Percentiles rank a stretch among this genome's conserved stretches.
Conservation (phyloP, 192 early-diverging fungal species). For the Entomortierella parvispora region DNA sequence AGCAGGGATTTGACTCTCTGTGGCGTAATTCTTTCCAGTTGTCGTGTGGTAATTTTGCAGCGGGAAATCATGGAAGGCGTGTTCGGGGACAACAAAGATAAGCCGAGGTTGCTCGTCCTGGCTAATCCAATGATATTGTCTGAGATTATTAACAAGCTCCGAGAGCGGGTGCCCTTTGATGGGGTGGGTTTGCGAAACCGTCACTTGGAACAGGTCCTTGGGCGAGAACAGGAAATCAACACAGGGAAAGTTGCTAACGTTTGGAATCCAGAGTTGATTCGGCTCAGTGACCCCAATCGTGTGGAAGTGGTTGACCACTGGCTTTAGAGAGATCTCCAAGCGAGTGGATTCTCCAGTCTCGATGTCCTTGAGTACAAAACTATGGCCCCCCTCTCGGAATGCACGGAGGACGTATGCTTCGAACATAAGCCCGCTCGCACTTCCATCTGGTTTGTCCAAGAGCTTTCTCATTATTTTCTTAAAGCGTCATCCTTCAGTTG, state of each 20-base stretch:
- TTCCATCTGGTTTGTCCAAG: not conserved
- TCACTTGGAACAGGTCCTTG: constrained; percentile 1
- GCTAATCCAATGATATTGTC: not conserved
- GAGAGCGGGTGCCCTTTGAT: not conserved
- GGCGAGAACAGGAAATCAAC: not conserved
- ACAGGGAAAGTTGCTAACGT: not conserved
- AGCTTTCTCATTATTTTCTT: constrained; percentile 12
- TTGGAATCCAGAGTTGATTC: not conserved
- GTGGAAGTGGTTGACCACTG: not conserved
- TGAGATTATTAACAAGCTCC: not conserved
- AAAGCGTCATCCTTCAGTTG: constrained; percentile 9
- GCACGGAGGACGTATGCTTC: not conserved
- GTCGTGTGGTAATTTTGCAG: not conserved
- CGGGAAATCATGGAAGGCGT: not conserved
- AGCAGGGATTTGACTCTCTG: not conserved
- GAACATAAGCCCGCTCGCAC: constrained; percentile 14
- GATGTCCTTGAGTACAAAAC: constrained; percentile 4
- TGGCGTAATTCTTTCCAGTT: not conserved
- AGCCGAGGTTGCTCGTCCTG: not conserved
- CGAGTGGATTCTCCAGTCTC: not conserved
- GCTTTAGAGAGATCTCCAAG: not conserved
- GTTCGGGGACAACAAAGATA: not conserved
- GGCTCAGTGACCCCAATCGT: not conserved
- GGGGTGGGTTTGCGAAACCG: not conserved
- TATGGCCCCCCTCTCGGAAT: constrained; percentile 14